phyloP scores from a whole-genome alignment of 495 filamentous ascomycete species.

The Elaphomyces granulatus region DNA sequence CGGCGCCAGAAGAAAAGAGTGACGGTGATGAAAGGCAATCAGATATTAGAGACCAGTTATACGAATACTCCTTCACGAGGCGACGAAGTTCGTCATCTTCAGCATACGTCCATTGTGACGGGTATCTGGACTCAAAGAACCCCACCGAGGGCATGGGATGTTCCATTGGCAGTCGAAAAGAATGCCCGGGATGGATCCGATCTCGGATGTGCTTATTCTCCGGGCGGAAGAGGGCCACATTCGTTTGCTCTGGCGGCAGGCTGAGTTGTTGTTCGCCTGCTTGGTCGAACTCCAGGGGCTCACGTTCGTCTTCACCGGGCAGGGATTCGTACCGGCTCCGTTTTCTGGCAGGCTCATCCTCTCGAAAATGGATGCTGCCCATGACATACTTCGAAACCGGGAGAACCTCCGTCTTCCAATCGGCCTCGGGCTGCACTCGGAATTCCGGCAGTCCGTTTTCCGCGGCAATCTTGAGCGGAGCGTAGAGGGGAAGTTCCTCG shows the following conservation, averaged over 20 bases:
- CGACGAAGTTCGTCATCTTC: conserved; percentile 82
- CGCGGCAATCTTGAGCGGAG: conserved; percentile 45
- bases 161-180: conserved; percentile 86
- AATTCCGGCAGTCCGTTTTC: conserved; percentile 39
- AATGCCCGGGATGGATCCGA: conserved; percentile 79
- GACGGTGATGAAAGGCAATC: conserved; percentile 61
- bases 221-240: conserved; percentile 75
- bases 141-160: conserved; percentile 71
- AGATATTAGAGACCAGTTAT: conserved; percentile 93
- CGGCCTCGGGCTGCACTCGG: conserved; percentile 48
- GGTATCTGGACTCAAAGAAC: conserved; percentile 73
- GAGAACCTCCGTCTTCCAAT: conserved; percentile 62
- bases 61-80: conserved; percentile 80
- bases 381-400: conserved; percentile 74
- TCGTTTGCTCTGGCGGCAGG: conserved; percentile 55
- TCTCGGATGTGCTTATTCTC: conserved; percentile 85
- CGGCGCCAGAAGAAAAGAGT: conserved; percentile 62
- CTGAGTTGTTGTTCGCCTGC: no score
- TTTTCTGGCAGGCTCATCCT: conserved; percentile 55
- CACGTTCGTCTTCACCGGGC: conserved; percentile 46
- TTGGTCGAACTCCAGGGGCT: conserved; percentile 32
- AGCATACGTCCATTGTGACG: conserved; percentile 78
- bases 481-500: conserved; percentile 68
- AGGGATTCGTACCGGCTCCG: conserved; percentile 66
- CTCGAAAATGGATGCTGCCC: conserved; percentile 58